phyloP scores from a whole-genome alignment of 306 rosid genomes.

The Alnus glutinosa region DNA sequence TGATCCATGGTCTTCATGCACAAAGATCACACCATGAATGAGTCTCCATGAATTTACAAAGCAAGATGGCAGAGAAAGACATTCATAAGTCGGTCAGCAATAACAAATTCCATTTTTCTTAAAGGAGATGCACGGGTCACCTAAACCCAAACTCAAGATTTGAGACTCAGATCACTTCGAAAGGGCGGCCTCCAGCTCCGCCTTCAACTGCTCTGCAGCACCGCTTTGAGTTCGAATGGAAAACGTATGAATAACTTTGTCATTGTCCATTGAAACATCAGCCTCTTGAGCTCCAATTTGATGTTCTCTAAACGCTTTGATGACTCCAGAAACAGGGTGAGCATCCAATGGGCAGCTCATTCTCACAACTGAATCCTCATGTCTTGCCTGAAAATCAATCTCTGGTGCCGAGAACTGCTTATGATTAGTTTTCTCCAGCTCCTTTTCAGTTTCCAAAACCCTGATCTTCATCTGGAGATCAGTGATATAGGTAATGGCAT shows the following conservation, averaged over 20 bases:
- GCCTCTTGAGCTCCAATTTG: conserved; percentile 69
- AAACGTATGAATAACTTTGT: conserved; percentile 68
- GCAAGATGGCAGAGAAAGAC: conserved; percentile 7
- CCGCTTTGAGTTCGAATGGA: conserved; percentile 66
- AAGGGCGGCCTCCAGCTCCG: conserved; percentile 67
- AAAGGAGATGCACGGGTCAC: conserved; percentile 23
- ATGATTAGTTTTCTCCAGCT: conserved; percentile 43
- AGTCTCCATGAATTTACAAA: neutral
- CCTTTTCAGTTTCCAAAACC: conserved; percentile 77
- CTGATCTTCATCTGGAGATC: conserved; percentile 84
- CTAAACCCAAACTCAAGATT: conserved; percentile 10
- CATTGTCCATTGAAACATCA: conserved; percentile 47
- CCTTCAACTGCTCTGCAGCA: conserved; percentile 72
- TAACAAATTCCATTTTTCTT: conserved; percentile 6
- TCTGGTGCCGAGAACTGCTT: conserved; percentile 47
- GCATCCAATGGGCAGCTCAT: conserved; percentile 67
- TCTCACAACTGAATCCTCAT: conserved; percentile 72
- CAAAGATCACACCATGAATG: conserved; percentile 1
- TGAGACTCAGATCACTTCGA: conserved; percentile 39
- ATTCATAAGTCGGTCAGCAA: conserved; percentile 15
- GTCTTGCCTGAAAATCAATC: conserved; percentile 72
- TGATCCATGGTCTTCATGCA: conserved; percentile 4
- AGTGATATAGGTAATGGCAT: conserved; percentile 78
- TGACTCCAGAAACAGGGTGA: conserved; percentile 75
- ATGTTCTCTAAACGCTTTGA: conserved; percentile 60